Conservation (phyloP, 768 basidiomycete genomes). For the Lactifluus hygrophoroides region DNA sequence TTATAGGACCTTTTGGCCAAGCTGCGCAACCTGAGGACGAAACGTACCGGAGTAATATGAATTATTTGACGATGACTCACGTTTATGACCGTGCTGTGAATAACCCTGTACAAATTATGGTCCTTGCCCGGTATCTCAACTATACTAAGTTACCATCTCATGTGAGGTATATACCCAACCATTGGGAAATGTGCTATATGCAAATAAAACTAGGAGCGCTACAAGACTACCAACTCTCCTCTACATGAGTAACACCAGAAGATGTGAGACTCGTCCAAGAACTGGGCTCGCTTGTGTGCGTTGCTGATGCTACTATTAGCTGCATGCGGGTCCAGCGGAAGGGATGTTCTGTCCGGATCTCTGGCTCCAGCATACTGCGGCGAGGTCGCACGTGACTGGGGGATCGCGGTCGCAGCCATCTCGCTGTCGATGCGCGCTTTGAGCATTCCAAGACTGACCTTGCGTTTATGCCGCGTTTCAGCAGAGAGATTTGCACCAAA, state of each 20-base stretch:
- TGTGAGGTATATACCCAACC: constrained; percentile 1
- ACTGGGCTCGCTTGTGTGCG: constrained; percentile 47
- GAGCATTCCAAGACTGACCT: constrained; percentile 80
- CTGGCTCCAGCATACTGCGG: constrained; percentile 30
- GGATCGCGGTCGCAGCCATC: constrained; percentile 36
- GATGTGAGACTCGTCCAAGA: constrained; percentile 80
- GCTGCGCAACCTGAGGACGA: constrained; percentile 46
- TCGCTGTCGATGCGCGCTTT: constrained; percentile 88
- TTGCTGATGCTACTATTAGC: neutral
- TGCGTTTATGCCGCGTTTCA: constrained; percentile 73
- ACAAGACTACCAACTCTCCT: constrained; percentile 76
- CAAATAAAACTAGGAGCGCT: constrained; percentile 11
- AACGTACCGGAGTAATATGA: constrained; percentile 32
- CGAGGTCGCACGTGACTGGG: constrained; percentile 48
- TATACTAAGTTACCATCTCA: constrained; percentile 7
- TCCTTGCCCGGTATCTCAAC: constrained; percentile 4
- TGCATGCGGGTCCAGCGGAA: constrained; percentile 6
- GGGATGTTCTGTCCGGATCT: constrained; percentile 22
- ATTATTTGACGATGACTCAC: constrained; percentile 1
- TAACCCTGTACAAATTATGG: constrained; percentile 13
- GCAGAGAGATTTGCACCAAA: constrained; percentile 54
- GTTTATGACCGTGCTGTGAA: constrained; percentile 22
- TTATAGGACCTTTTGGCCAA: constrained; percentile 35
- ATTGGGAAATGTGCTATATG: neutral
- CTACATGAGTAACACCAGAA: constrained; percentile 84